Evolutionary conservation across 352 stramenopile species (phyloP).

Genomic region (Pythium brassicae): DNA sequence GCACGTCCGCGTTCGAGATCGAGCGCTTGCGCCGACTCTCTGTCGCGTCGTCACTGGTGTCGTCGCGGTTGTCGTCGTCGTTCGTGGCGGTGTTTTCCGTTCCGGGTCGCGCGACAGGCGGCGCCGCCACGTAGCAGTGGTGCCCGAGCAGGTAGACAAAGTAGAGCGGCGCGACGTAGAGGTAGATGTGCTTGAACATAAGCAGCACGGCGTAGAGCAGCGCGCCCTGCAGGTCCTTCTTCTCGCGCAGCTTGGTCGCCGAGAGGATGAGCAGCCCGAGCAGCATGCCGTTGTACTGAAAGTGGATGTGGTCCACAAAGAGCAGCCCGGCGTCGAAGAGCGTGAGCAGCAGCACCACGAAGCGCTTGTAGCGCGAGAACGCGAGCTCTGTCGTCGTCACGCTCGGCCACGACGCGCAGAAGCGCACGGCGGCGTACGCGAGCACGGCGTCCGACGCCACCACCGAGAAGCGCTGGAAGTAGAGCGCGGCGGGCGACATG

Average conservation of each 20-base stretch:
- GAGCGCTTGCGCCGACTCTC: conserved; percentile 41
- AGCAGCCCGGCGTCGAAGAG: conserved; percentile 93
- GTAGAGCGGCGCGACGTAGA: conserved; percentile 94
- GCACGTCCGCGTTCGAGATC: conserved; percentile 65
- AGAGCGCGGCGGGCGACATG: conserved; percentile 52
- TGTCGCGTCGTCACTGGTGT: not conserved
- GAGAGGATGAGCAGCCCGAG: conserved; percentile 93
- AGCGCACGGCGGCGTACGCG: conserved; percentile 76
- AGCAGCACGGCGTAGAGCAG: conserved; percentile 91
- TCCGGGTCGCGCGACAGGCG: no score
- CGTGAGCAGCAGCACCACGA: conserved; percentile 83
- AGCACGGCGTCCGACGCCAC: conserved; percentile 88
- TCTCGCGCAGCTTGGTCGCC: conserved; percentile 70
- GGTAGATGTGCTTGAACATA: conserved; percentile 98
- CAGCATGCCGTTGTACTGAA: conserved; percentile 99
- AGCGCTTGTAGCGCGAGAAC: conserved; percentile 53
- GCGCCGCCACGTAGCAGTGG: conserved; percentile 79
- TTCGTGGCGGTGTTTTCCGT: no score
- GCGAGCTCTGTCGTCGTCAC: conserved; percentile 67
- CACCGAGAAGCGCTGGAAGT: conserved; percentile 93
- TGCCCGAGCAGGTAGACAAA: conserved; percentile 93
- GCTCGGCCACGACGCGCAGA: conserved; percentile 77
- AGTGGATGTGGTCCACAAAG: conserved; percentile 98
- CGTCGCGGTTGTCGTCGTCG: conserved; percentile 4
- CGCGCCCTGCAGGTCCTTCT: conserved; percentile 84